A percentile compares a stretch with the other conserved stretches of the same genome.
These are phyloP conservation scores for Fragilariopsis cylindrus DNA, from an alignment of 108 stramenopile genomes.

Conservation along the genomic window DNA sequence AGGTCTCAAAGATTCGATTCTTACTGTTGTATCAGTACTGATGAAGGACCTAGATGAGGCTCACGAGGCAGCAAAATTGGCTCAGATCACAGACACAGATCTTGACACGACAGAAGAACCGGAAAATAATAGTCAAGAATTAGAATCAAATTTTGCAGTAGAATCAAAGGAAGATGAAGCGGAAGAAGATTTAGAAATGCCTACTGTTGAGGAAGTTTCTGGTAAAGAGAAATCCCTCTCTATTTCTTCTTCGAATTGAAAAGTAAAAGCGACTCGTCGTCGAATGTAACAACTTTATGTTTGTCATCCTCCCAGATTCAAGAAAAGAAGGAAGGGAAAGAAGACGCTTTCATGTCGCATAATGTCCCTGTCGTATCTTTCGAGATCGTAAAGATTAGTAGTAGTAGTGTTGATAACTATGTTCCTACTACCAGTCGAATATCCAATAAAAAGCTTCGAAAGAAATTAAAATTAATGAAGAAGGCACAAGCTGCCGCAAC, in stretches of 20 bases:
- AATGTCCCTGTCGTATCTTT: neutral
- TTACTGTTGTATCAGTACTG: constrained; percentile 28
- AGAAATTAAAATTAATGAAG: constrained; percentile 69
- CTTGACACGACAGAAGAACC: no score
- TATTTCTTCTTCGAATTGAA: no score
- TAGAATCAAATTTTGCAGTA: neutral
- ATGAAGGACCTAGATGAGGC: constrained; percentile 45
- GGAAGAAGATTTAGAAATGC: neutral
- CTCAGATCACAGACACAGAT: constrained; percentile 7
- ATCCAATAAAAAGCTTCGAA: constrained; percentile 68
- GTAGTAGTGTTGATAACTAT: no score
- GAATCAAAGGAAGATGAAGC: constrained; percentile 1
- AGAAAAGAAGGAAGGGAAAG: neutral
- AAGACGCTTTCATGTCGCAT: neutral
- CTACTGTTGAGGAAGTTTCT: neutral
- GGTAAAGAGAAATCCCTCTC: neutral
- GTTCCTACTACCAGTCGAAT: constrained; percentile 36
- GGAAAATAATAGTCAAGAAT: neutral
- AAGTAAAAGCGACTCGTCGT: neutral
- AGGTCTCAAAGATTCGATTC: constrained; percentile 13
- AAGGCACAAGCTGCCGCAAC: constrained; percentile 63
- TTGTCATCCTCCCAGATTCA: neutral
- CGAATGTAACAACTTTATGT: neutral
- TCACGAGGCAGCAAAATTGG: constrained; percentile 35
- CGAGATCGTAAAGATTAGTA: no score